Percentiles rank a stretch among this genome's conserved stretches.
Evolutionary conservation across 2,329 filamentous ascomycete species (phyloP).

Genomic region (Elsinoe fawcettii): DNA sequence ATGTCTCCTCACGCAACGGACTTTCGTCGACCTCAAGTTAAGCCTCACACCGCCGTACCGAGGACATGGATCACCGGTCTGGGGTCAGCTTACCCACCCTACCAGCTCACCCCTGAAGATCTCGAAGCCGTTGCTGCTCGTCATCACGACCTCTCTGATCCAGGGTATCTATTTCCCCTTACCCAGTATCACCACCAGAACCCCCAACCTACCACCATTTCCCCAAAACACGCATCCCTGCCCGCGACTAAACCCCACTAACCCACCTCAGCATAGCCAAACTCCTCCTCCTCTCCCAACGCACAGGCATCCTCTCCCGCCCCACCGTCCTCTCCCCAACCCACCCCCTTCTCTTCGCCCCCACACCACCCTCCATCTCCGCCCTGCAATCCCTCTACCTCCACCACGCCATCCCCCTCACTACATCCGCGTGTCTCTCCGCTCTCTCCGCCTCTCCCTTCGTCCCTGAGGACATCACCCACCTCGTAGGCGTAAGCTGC

Average conservation of each 20-base stretch:
- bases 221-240: background rate
- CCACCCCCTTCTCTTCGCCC: constrained; percentile 18
- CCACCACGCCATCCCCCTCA: constrained; percentile 18
- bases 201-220: background rate
- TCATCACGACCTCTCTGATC: background rate
- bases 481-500: constrained; percentile 33
- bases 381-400: constrained; percentile 16
- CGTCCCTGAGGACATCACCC: constrained; percentile 28
- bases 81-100: background rate
- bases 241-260: background rate
- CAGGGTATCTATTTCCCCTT: background rate
- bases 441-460: constrained; percentile 21
- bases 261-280: constrained; percentile 10
- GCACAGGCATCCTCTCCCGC: constrained; percentile 2
- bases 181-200: background rate
- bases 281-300: constrained; percentile 17
- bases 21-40: background rate
- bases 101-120: background rate
- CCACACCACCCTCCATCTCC: constrained; percentile 16
- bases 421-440: constrained; percentile 16
- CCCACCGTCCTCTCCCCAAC: constrained; percentile 22
- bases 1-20: background rate
- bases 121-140: constrained; percentile 4
- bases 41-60: background rate
- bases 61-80: background rate